Conservation (phyloP, 192 early-diverging fungal species). For the Gonapodya prolifera region DNA sequence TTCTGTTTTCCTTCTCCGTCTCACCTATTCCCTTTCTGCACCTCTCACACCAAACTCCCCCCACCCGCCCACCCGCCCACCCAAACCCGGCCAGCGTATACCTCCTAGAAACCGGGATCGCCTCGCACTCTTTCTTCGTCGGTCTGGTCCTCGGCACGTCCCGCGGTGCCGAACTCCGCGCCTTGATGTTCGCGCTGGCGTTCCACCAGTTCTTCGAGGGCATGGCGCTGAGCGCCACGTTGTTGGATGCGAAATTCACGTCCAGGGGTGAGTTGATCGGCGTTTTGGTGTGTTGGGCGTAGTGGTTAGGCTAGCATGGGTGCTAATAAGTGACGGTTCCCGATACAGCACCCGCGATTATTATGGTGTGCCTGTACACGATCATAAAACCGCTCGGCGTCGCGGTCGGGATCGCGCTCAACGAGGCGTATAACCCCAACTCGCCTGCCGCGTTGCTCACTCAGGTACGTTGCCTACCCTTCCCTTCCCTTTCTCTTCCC, state of each 20-base stretch:
- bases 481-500: too few species aligned
- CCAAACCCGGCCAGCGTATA: slow-evolving; percentile 57
- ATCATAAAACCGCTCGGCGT: slow-evolving; percentile 74
- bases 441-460: slow-evolving; percentile 38
- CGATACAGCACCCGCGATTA: not conserved
- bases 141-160: slow-evolving; percentile 55
- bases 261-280: slow-evolving; percentile 1
- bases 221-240: slow-evolving; percentile 18
- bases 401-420: slow-evolving; percentile 61
- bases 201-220: slow-evolving; percentile 66
- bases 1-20: slow-evolving; percentile 9
- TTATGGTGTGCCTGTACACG: slow-evolving; percentile 33
- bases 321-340: not conserved
- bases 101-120: slow-evolving; percentile 61
- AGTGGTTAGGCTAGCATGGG: too few species aligned
- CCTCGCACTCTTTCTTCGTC: slow-evolving; percentile 62
- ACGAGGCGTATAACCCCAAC: slow-evolving; percentile 39
- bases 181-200: slow-evolving; percentile 48
- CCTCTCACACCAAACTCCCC: too few species aligned
- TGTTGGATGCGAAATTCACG: not conserved
- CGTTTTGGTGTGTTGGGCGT: not conserved
- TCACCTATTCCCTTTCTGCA: slow-evolving; percentile 18
- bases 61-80: too few species aligned
- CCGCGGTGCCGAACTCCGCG: slow-evolving; percentile 33
- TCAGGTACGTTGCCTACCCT: too few species aligned